A percentile compares a stretch with the other conserved stretches of the same genome.
phyloP scores from a whole-genome alignment of 306 rosid species.

The Lablab purpureus region DNA sequence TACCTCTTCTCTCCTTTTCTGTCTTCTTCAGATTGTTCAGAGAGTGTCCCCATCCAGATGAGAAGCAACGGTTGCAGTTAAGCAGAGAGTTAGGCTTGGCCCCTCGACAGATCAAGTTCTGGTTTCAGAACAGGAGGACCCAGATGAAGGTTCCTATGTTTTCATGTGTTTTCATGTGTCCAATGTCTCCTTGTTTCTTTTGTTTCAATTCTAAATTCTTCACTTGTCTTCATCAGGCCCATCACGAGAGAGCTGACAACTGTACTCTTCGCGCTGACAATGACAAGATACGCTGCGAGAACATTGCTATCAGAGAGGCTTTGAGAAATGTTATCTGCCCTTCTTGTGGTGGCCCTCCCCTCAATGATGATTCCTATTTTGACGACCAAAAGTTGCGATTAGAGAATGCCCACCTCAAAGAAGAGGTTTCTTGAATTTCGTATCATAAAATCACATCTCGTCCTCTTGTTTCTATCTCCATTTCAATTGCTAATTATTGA shows the following conservation, averaged over 20 bases:
- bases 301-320: conserved; percentile 93
- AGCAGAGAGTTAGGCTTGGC: conserved; percentile 94
- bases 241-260: conserved; percentile 88
- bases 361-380: conserved; percentile 73
- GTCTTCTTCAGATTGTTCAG: conserved; percentile 70
- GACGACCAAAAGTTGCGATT: conserved; percentile 85
- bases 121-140: conserved; percentile 97
- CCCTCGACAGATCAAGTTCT: conserved; percentile 96
- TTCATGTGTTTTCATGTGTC: not conserved
- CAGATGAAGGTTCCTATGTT: conserved; percentile 80
- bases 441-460: not conserved
- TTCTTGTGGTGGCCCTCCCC: conserved; percentile 89
- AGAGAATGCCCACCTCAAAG: conserved; percentile 88
- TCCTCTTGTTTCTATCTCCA: not conserved
- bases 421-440: conserved; percentile 58
- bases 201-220: not conserved
- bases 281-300: conserved; percentile 94
- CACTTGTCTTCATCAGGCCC: conserved; percentile 61
- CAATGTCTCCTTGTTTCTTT: not conserved
- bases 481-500: not conserved
- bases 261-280: conserved; percentile 81
- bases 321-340: conserved; percentile 91
- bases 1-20: not conserved
- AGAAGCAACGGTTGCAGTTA: conserved; percentile 83
- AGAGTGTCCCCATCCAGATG: conserved; percentile 97